phyloP scores from a whole-genome alignment of 2,329 filamentous ascomycete genomes.

The Exophiala viscosa region DNA sequence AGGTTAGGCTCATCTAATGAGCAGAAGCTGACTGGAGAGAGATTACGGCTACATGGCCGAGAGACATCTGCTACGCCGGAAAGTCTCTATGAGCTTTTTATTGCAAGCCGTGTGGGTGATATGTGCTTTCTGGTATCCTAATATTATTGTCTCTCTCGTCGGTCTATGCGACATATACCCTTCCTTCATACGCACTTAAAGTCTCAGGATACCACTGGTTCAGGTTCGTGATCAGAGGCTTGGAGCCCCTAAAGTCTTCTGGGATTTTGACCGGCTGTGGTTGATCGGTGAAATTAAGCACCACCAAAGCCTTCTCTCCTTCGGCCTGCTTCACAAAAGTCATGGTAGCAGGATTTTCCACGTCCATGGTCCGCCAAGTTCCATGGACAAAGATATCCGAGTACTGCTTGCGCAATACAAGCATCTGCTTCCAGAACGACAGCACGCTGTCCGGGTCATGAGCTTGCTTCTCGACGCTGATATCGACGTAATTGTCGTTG shows the following conservation, averaged over 20 bases:
- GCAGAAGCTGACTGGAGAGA: too few species aligned
- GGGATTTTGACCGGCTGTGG: not conserved
- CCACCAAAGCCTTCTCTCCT: not conserved
- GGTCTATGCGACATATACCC: not conserved
- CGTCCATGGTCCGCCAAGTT: not conserved
- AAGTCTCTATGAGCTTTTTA: too few species aligned
- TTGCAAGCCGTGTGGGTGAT: too few species aligned
- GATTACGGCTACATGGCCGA: too few species aligned
- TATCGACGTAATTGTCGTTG: constrained; percentile 50
- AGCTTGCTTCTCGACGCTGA: constrained; percentile 58
- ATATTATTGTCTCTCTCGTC: too few species aligned
- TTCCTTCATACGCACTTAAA: not conserved
- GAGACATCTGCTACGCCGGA: too few species aligned
- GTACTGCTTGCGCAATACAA: constrained; percentile 54
- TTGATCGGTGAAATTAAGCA: not conserved
- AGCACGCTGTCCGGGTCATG: constrained; percentile 47
- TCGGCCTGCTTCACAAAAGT: not conserved
- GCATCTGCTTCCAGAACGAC: constrained; percentile 58
- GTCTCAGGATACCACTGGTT: not conserved
- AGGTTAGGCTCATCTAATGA: too few species aligned
- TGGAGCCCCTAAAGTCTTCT: not conserved
- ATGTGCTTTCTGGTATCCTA: too few species aligned
- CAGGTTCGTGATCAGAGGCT: not conserved
- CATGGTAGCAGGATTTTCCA: not conserved
- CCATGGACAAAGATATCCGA: constrained; percentile 48